These are phyloP conservation scores for Neofusicoccum cordaticola DNA, from an alignment of 2,329 filamentous ascomycete species.

Conservation along the genomic window DNA sequence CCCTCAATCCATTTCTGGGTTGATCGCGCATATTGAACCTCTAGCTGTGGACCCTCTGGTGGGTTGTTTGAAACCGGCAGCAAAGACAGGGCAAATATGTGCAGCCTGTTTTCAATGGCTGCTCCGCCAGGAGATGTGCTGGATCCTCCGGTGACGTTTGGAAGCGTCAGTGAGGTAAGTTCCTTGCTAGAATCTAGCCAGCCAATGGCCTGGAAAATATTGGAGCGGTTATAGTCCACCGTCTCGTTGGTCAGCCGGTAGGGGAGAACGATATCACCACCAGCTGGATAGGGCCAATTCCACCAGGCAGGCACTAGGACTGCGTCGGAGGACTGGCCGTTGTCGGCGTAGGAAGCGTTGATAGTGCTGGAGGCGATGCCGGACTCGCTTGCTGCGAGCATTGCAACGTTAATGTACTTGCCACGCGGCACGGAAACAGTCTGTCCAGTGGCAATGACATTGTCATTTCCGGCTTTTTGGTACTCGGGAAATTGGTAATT, in stretches of 20 bases:
- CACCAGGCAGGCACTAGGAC: conserved; percentile 39
- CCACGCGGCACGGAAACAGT: conserved; percentile 30
- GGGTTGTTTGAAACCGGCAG: conserved; percentile 20
- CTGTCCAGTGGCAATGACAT: conserved; percentile 38
- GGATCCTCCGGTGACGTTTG: conserved; percentile 35
- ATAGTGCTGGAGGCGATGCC: conserved; percentile 38
- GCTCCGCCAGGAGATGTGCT: conserved; percentile 31
- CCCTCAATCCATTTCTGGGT: conserved; percentile 36
- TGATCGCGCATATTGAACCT: conserved; percentile 39
- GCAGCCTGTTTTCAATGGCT: conserved; percentile 35
- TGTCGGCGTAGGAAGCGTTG: conserved; percentile 39
- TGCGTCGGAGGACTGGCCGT: conserved; percentile 31
- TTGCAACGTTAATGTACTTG: conserved; percentile 38
- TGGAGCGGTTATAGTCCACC: conserved; percentile 39
- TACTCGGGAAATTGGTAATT: conserved; percentile 39
- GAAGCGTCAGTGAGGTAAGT: conserved; percentile 34
- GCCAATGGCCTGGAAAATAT: conserved; percentile 41
- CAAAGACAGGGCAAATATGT: conserved; percentile 40
- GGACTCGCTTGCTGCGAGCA: conserved; percentile 41
- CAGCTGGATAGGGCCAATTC: conserved; percentile 42
- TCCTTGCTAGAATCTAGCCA: conserved; percentile 42
- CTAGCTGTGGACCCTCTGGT: conserved; percentile 23
- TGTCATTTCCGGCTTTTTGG: conserved; percentile 32
- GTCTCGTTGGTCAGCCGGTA: conserved; percentile 36
- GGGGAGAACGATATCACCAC: conserved; percentile 41